These are phyloP conservation scores for Bryum argenteum DNA, from an alignment of 225 moss, liverwort and hornwort genomes.

Conservation along the genomic window DNA sequence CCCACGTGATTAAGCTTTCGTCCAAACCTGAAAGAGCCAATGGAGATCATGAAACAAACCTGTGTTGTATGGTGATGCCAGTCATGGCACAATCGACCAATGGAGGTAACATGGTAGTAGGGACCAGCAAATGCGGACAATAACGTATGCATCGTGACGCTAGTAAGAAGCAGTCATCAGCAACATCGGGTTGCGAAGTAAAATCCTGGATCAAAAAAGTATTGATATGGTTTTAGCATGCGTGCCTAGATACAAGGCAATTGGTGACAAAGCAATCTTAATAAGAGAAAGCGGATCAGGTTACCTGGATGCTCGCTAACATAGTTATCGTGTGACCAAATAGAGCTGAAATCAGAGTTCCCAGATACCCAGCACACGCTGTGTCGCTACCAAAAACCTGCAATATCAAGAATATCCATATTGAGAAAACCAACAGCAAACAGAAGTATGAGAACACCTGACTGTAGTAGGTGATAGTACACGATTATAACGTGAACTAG, in stretches of 20 bases:
- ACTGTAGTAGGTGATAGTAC: background rate
- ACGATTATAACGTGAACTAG: slow-evolving; percentile 4
- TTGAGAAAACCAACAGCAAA: background rate
- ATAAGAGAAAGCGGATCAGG: background rate
- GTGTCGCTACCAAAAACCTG: slow-evolving; percentile 92
- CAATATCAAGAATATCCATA: slow-evolving; percentile 14
- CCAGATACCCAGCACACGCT: slow-evolving; percentile 76
- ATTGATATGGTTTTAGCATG: slow-evolving; percentile 10
- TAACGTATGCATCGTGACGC: slow-evolving; percentile 95
- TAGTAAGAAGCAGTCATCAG: slow-evolving; percentile 94
- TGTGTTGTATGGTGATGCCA: slow-evolving; percentile 96
- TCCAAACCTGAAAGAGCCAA: background rate
- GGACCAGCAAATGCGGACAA: slow-evolving; percentile 81
- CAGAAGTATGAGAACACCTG: background rate
- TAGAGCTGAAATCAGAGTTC: slow-evolving; percentile 75
- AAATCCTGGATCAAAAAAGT: slow-evolving; percentile 68
- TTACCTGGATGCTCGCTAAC: slow-evolving; percentile 81
- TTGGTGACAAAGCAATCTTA: background rate
- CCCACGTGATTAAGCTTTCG: background rate
- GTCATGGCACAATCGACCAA: slow-evolving; percentile 86
- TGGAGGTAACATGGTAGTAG: slow-evolving; percentile 66
- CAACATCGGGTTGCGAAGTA: slow-evolving; percentile 87
- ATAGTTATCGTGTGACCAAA: slow-evolving; percentile 79
- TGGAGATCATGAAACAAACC: slow-evolving; percentile 30
- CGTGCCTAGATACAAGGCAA: slow-evolving; percentile 3